These are phyloP conservation scores for Trichomonascus vanleenenianus DNA, from an alignment of 805 yeast species.

Conservation along the genomic window DNA sequence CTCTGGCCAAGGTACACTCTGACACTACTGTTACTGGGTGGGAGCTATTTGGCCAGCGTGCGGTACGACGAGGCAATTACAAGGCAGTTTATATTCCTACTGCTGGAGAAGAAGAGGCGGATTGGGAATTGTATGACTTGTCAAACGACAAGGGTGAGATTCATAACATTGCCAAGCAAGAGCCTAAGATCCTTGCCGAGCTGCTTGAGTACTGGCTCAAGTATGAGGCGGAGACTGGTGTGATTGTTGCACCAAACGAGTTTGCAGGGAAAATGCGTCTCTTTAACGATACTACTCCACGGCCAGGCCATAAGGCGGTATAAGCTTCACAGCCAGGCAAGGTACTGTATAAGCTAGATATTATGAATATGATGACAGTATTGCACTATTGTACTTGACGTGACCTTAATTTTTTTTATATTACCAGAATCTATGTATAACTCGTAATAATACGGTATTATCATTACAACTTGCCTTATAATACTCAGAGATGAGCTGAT, in stretches of 20 bases:
- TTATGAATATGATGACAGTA: too few species aligned
- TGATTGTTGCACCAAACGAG: slow-evolving; percentile 2
- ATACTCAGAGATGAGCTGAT: too few species aligned
- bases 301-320: too few species aligned
- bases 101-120: slow-evolving; percentile 38
- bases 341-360: too few species aligned
- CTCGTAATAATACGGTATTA: too few species aligned
- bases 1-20: slow-evolving; percentile 19
- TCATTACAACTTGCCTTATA: too few species aligned
- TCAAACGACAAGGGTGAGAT: slow-evolving; percentile 45
- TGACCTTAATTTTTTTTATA: too few species aligned
- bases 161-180: slow-evolving; percentile 33
- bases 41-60: slow-evolving; percentile 53
- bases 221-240: slow-evolving; percentile 35
- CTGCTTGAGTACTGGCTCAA: slow-evolving; percentile 42
- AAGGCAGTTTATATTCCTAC: slow-evolving; percentile 43
- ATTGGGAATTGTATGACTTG: slow-evolving; percentile 38
- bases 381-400: too few species aligned
- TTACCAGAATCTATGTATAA: too few species aligned
- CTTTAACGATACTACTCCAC: too few species aligned
- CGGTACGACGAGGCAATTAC: slow-evolving; percentile 42
- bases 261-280: neutral
- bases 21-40: slow-evolving; percentile 39
- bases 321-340: too few species aligned
- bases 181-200: slow-evolving; percentile 34